Conservation (phyloP, 192 early-diverging fungal species). For the Phycomyces nitens region DNA sequence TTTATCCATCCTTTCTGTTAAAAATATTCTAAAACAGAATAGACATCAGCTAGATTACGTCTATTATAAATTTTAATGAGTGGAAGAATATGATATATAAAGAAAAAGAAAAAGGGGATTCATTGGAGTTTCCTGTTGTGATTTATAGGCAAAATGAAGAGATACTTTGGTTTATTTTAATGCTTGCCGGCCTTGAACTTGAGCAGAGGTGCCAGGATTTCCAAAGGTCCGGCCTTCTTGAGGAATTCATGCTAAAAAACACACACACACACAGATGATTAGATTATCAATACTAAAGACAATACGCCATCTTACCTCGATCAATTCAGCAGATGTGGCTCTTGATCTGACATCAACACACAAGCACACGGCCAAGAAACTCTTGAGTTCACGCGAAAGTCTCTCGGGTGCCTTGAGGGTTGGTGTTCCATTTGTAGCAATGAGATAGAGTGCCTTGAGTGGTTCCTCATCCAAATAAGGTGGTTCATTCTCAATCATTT, state of each 20-base stretch:
- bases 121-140: too few species aligned
- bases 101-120: too few species aligned
- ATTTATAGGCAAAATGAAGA: too few species aligned
- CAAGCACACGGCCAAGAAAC: conserved; percentile 83
- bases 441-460: conserved; percentile 90
- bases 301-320: too few species aligned
- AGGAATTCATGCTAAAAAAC: conserved; percentile 66
- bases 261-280: too few species aligned
- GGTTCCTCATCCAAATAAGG: conserved; percentile 95
- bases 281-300: too few species aligned
- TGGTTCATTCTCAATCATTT: conserved; percentile 96
- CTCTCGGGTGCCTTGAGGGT: conserved; percentile 83
- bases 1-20: too few species aligned
- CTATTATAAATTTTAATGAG: too few species aligned
- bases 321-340: conserved; percentile 71
- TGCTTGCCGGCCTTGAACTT: conserved; percentile 47
- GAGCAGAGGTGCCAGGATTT: conserved; percentile 62
- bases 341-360: conserved; percentile 87
- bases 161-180: conserved; percentile 14
- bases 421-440: conserved; percentile 95
- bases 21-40: too few species aligned
- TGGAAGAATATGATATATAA: too few species aligned
- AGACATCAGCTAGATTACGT: too few species aligned
- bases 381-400: conserved; percentile 73
- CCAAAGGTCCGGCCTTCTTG: conserved; percentile 57